Conservation (phyloP, 2,329 filamentous ascomycete genomes). For the Zymoseptoria passerinii region DNA sequence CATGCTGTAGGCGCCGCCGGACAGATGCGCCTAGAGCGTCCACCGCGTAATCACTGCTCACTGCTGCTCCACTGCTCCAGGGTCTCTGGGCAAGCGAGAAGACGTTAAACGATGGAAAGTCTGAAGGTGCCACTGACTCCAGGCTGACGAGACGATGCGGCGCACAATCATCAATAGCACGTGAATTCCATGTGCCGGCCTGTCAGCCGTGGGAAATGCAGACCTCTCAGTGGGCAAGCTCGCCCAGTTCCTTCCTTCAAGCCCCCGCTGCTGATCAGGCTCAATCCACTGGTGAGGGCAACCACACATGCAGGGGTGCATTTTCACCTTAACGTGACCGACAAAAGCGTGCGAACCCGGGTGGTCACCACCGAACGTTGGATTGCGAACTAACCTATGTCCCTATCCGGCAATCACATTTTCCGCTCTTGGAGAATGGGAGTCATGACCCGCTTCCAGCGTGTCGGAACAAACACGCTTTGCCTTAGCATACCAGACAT, state of each 20-base stretch:
- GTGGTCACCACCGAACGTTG: background rate
- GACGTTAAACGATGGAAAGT: slow-evolving; percentile 18
- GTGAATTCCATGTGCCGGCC: slow-evolving; percentile 15
- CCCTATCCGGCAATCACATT: slow-evolving; percentile 9
- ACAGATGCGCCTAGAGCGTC: background rate
- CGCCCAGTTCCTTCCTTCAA: background rate
- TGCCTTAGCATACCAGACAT: background rate
- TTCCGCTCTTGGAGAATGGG: background rate
- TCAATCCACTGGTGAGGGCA: background rate
- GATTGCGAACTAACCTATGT: background rate
- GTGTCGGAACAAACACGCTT: background rate
- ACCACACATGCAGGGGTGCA: background rate
- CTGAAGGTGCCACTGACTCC: slow-evolving; percentile 14
- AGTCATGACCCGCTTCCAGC: background rate
- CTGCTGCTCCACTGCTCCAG: background rate
- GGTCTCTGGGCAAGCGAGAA: slow-evolving; percentile 10
- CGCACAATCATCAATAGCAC: slow-evolving; percentile 5
- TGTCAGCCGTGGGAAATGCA: slow-evolving; percentile 2
- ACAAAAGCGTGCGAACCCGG: background rate
- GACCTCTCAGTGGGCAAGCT: background rate
- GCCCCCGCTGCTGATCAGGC: background rate
- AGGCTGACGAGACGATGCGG: slow-evolving; percentile 6
- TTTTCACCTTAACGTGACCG: background rate
- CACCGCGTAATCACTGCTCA: background rate
- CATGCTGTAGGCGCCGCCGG: slow-evolving; percentile 1